Base-by-base conservation (phyloP, 2,329 filamentous ascomycete species). In the Lasiodiplodia gonubiensis region DNA sequence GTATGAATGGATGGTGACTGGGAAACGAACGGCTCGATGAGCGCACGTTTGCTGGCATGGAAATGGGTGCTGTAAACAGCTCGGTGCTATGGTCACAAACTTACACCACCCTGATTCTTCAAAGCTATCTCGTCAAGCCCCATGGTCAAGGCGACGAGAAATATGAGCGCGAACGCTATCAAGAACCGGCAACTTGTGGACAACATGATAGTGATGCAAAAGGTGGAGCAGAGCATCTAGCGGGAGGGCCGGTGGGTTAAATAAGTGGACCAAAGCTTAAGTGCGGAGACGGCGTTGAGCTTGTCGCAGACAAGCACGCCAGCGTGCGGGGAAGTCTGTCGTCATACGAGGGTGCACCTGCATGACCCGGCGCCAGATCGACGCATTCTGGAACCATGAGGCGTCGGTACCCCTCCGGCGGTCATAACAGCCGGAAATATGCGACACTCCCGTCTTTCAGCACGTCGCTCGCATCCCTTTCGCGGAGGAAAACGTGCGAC, bases 281-380 rank as follows among this genome's bases (percentile, higher is more conserved):
- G 30, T 37, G 59, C 59, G 46, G 59, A 39, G 59, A 49, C 35
- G 23, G 59, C 42, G 59, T 10, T 51, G 59, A 63, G 59, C 57
- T 61, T 61, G 57, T 61, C 33, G 25, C 25, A 33, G 23, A 10
- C 42, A 61, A 61, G 46, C 59, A 37, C 42, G 8, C 27, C 14
- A 23, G 59, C 57, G 46, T 51, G 59, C 42, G 59, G 59, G 49
- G 59, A 63, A 52, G 59, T 2, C 30, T 12, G 42, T 48, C 18
- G 55, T 60, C 55, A 60, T 42, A 39, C 55, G 30, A 21, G 55
- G 37, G 55, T 33, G 7, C 30, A 33, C 30, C 30, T 33, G 30
- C 30, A 30, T 39, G 23, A 18, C 14, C 16, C 35, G 25, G 25
- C 16, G 51, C 16, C 16, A 35, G 54, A 59, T 59, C 23, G 54